Base-by-base conservation (phyloP, 805 yeast species). In the Wickerhamomyces chaumierensis region DNA sequence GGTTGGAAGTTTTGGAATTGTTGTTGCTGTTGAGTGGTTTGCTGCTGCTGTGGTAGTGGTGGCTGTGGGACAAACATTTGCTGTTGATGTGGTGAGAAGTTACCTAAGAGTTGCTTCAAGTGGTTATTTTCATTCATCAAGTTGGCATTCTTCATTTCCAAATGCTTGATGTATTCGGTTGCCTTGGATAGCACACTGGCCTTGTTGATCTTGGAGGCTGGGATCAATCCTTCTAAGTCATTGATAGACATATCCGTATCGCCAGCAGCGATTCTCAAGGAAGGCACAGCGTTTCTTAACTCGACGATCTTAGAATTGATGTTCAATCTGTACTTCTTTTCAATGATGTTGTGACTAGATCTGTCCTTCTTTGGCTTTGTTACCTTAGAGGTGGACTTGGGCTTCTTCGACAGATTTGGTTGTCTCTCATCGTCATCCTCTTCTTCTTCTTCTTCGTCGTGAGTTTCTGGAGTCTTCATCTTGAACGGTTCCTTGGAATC, bases 141-240 rank as follows among this genome's bases (percentile, higher is more conserved):
- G 28, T 61, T 55, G 3, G 57, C 34, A 27, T 48, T 50, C 39
- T 48, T 50, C 17, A 60, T 54, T 55, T 83, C 87, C 45, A 83
- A 61, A 54, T 81, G 86, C 51, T 69, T 66, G 51, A 83, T 83
- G 56, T 84, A 84, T 58, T 83, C 94, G 1, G 85, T 78, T 8
- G 88, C 84, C 52, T 83, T 83, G 31, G 84, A 68, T 38, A 83
- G 62, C 13, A 83, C 81, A 21, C 80, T 79, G 13, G 90, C 92
- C 57, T 83, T 83, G 56, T 81, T 82, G 39, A 84, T 63, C 53
- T 81, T 81, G 27, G 73, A 59, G 9, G 88, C 87, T 0, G 92
- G 92, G 18, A 78, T 68, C 27, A 82, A 64, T 3, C 92, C 94
- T 45, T 82, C 92, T 18, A 81, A 60, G 39, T 75, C 78, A 37